Conservation (phyloP, 768 basidiomycete genomes). For the Coprinopsis sp. region DNA sequence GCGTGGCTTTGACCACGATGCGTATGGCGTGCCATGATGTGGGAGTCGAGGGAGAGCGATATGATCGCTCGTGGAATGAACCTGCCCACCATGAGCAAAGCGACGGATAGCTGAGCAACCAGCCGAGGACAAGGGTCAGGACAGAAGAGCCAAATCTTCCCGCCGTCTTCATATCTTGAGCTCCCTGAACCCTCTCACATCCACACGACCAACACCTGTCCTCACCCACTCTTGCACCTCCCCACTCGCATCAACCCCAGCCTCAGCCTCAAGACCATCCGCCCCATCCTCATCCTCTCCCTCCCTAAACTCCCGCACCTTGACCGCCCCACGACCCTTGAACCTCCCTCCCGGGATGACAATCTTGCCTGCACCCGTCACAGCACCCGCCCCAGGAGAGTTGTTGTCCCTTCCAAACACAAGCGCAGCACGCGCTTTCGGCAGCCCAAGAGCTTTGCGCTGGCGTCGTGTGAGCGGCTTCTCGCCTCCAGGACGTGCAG, state of each 20-base stretch:
- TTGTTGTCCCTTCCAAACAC: slow-evolving; percentile 13
- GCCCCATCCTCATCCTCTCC: slow-evolving; percentile 24
- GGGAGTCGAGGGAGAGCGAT: too few relatives aligned
- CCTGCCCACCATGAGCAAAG: too few relatives aligned
- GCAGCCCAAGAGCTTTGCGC: slow-evolving; percentile 63
- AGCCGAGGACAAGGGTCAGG: too few relatives aligned
- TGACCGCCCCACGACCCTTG: slow-evolving; percentile 18
- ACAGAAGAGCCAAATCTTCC: too few relatives aligned
- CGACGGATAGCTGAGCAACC: too few relatives aligned
- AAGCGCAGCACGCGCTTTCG: slow-evolving; percentile 42
- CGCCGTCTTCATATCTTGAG: slow-evolving; percentile 67
- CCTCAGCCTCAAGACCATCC: slow-evolving; percentile 28
- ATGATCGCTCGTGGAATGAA: too few relatives aligned
- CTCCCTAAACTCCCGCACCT: slow-evolving; percentile 28
- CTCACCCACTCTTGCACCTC: slow-evolving; percentile 46
- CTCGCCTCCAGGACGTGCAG: slow-evolving; percentile 14
- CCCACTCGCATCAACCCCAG: slow-evolving; percentile 28
- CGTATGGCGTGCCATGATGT: too few relatives aligned
- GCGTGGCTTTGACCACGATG: too few relatives aligned
- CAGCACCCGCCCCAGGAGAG: slow-evolving; percentile 24
- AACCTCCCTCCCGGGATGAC: slow-evolving; percentile 62
- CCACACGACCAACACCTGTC: slow-evolving; percentile 69
- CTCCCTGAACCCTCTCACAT: slow-evolving; percentile 75
- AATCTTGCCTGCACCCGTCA: slow-evolving; percentile 56
- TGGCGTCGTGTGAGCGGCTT: slow-evolving; percentile 60